Percentiles rank a stretch among this genome's conserved stretches.
Conservation (phyloP, 208 protist species). For the Lotmaria passim region DNA sequence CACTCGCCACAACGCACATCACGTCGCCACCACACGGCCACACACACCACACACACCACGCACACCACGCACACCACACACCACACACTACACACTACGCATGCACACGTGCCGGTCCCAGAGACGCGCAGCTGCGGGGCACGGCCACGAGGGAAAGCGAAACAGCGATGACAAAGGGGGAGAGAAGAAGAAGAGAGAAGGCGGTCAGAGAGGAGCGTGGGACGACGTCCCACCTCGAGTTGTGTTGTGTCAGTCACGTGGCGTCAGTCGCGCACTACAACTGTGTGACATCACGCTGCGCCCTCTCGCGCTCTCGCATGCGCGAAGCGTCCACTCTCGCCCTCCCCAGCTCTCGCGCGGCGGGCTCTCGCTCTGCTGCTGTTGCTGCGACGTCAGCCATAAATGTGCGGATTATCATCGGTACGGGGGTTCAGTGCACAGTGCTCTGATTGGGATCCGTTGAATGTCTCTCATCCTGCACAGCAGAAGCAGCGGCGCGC, state of each 20-base stretch:
- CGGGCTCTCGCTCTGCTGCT: no score
- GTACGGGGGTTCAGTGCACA: not conserved
- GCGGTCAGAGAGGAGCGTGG: not conserved
- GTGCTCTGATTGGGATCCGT: not conserved
- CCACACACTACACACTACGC: not conserved
- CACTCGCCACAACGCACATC: constrained; percentile 1
- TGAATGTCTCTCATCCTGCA: not conserved
- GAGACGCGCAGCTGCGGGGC: no score
- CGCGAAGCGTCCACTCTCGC: not conserved
- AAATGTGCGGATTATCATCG: not conserved
- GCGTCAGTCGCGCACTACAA: constrained; percentile 2
- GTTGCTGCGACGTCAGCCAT: not conserved
- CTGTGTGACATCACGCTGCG: not conserved
- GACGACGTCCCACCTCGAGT: constrained; percentile 4
- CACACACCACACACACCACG: no score
- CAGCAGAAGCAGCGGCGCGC: no score
- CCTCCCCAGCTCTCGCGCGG: not conserved
- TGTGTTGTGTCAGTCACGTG: constrained; percentile 6
- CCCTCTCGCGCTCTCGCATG: no score
- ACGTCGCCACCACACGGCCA: no score
- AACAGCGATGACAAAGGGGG: not conserved
- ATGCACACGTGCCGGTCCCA: not conserved
- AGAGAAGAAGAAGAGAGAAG: not conserved
- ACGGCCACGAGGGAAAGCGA: not conserved
- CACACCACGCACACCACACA: no score